Evolutionary conservation across 2,329 filamentous ascomycete species (phyloP).

Genomic region (Cadophora malorum): DNA sequence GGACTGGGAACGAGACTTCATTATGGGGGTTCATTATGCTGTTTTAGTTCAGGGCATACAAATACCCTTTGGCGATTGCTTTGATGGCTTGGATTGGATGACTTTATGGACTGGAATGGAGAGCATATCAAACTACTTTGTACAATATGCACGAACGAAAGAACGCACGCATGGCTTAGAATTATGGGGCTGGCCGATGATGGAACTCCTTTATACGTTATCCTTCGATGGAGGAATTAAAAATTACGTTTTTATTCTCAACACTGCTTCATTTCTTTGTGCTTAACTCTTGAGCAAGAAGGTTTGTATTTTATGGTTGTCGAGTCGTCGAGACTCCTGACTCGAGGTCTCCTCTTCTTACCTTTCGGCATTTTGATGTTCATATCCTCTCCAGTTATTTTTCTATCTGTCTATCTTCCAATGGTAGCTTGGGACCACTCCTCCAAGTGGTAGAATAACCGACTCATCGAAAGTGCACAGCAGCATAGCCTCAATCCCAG

Average conservation of each 20-base stretch:
- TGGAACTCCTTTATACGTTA: neutral
- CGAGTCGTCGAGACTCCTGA: too few relatives aligned
- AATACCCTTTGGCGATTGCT: neutral
- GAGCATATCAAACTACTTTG: neutral
- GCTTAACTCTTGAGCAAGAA: too few relatives aligned
- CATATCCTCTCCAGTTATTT: too few relatives aligned
- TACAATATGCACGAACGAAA: constrained; percentile 1
- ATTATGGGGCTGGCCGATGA: neutral
- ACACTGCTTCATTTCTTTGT: neutral
- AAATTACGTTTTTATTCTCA: neutral
- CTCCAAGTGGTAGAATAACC: too few relatives aligned
- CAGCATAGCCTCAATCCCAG: too few relatives aligned
- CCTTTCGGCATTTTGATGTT: too few relatives aligned
- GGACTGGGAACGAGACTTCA: neutral
- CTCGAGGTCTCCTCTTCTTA: too few relatives aligned
- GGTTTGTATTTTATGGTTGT: too few relatives aligned
- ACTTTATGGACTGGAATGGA: neutral
- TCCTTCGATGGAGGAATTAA: constrained; percentile 4
- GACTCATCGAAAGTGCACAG: too few relatives aligned
- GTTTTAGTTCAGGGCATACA: neutral
- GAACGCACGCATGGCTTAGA: neutral
- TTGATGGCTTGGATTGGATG: neutral
- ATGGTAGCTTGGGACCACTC: too few relatives aligned
- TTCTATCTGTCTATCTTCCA: too few relatives aligned
- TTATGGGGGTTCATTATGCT: neutral